Base-by-base conservation (phyloP, 23 red algal genomes). In the Gracilaria caudata region DNA sequence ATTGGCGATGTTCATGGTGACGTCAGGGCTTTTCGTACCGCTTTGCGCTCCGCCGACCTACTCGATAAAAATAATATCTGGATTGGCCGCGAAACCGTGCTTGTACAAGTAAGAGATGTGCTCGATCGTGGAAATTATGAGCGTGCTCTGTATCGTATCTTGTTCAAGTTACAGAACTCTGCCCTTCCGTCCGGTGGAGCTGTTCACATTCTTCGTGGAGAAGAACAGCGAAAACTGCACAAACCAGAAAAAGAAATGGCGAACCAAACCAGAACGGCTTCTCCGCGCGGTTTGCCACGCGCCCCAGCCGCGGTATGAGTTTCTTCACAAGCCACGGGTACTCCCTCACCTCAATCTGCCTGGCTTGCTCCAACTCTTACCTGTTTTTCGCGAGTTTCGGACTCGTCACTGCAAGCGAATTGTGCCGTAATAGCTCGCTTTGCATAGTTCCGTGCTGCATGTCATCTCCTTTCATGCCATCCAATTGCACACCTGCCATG, bases 1-100 rank as follows among this genome's bases (percentile, higher is more conserved):
- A 59, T 99, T 9, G 97, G 97, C 37, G 97, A 99, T 66, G 91
- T 99, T 25, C 97, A 99, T 93, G 97, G 97, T 20, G 97, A 99
- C 66, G 34, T 95, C 12, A 61, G 77, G 13, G 87, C 97, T 9
- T 64, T 96, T 49, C 83, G 86, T 26, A 46, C 51, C 25, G 80
- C 87, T 17, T 65, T 99, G 43, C 56, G 76, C 13, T 56, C 73
- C 33, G 78, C 93, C 16, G 64, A 68, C 33, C 79, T 99, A 54
- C 64, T 99, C 40, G 91, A 89, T 51, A 51, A 28, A 30, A 55
- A 83, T 43, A 59, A 46, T 43, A 77, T 91, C n/a, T 98, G 90
- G 96, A 78, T 79, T 26, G 90, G 96, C 30, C 84, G 87, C 13
- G 44, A 75, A 61, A 68, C 96, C n/a, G 84, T 93, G 33, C 80